Percentiles rank a stretch among this genome's conserved stretches.
Conservation (phyloP, 176 grass and related monocot genomes). For the Triticum dicoccoides region DNA sequence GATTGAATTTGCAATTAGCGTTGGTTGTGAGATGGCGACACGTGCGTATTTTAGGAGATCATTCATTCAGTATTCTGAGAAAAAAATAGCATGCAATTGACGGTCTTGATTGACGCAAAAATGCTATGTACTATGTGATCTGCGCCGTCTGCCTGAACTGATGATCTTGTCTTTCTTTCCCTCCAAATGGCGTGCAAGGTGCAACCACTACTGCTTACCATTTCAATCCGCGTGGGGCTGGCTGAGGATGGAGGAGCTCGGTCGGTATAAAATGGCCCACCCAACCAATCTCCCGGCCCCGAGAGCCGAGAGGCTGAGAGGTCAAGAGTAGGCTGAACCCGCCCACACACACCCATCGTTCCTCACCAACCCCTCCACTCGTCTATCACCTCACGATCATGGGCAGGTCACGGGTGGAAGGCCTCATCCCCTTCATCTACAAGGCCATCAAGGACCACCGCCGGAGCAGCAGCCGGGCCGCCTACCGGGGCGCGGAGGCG, state of each 20-base stretch:
- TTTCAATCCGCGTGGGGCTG: not conserved
- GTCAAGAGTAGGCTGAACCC: not conserved
- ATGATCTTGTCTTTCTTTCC: not conserved
- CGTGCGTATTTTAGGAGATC: not conserved
- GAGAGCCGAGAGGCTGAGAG: not conserved
- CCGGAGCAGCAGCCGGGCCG: conserved; percentile 1
- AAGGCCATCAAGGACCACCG: conserved; percentile 56
- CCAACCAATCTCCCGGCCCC: not conserved
- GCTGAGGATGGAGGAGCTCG: not conserved
- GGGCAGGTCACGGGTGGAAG: conserved; percentile 33
- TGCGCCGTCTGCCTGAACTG: not conserved
- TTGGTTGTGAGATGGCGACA: not conserved
- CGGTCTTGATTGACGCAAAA: not conserved
- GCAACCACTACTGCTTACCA: not conserved
- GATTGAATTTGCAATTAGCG: not conserved
- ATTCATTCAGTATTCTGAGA: too few species aligned
- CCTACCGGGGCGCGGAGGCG: not conserved
- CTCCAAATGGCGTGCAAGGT: not conserved
- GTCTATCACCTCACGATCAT: not conserved
- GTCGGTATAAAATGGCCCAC: not conserved
- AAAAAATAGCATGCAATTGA: not conserved
- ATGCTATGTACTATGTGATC: not conserved
- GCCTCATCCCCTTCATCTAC: conserved; percentile 59
- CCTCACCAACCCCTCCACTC: conserved; percentile 13
- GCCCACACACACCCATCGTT: not conserved